These are phyloP conservation scores for Blepharisma japonicum DNA, from an alignment of 73 alveolate genomes.

Conservation along the genomic window DNA sequence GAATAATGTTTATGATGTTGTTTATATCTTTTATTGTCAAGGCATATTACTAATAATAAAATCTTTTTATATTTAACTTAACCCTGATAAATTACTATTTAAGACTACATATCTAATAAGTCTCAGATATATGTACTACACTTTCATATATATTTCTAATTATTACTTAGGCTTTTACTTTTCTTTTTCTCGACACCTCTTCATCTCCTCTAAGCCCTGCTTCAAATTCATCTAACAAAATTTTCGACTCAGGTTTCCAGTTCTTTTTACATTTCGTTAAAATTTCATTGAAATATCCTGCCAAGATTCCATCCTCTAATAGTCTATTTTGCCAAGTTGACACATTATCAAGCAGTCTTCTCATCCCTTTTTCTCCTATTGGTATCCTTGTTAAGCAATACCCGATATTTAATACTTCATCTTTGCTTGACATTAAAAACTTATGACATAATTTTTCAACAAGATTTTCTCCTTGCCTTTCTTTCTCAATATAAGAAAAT, in stretches of 20 bases:
- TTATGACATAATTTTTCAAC: slow-evolving; percentile 71
- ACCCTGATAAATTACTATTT: no score
- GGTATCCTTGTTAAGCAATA: slow-evolving; percentile 34
- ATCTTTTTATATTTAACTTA: no score
- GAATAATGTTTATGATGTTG: no score
- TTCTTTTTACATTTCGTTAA: slow-evolving; percentile 26
- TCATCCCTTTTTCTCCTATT: slow-evolving; percentile 29
- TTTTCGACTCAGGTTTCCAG: slow-evolving; percentile 25
- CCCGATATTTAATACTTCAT: slow-evolving; percentile 47
- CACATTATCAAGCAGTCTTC: slow-evolving; percentile 27
- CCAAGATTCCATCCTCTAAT: slow-evolving; percentile 4
- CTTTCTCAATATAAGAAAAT: slow-evolving; percentile 76
- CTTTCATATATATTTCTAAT: no score
- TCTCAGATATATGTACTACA: no score
- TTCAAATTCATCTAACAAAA: slow-evolving; percentile 33
- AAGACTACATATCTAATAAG: no score
- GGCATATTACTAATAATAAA: no score
- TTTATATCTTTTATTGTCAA: no score
- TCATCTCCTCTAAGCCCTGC: slow-evolving; percentile 27
- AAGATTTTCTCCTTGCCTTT: slow-evolving; percentile 74
- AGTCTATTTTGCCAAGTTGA: slow-evolving; percentile 25
- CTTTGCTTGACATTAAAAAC: slow-evolving; percentile 47
- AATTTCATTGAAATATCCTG: slow-evolving; percentile 27
- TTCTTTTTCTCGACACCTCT: slow-evolving; percentile 11
- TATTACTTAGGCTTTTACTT: neutral